Base-by-base conservation (phyloP, 2,329 filamentous ascomycete species). In the Colletotrichum sp. region DNA sequence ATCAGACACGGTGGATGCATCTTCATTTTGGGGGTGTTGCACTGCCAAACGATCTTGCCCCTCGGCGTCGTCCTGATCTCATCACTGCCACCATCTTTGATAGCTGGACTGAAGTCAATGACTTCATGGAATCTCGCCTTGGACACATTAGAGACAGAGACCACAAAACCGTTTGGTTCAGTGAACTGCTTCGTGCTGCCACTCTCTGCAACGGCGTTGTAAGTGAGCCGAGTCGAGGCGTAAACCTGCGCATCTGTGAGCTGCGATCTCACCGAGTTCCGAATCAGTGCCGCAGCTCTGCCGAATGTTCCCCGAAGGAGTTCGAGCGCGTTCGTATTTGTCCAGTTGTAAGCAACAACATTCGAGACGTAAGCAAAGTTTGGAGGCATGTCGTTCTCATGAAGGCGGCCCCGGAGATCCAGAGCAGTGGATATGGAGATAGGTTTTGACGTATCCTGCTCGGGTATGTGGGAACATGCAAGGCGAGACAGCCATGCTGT, bases 281-380 rank as follows among this genome's bases (percentile, higher is more conserved):
- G 34, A 24, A 74, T 55, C 9, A 72, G 57, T 6, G 43, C 27
- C n/a, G 33, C 72, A 12, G 67, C 67, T n/a, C 51, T 54, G 7
- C 70, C 70, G 1, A 73, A 73, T 11, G 51, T 57, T n/a, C 59
- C 67, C 2, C 61, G 54, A 9, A 74, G 34, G 15, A 68, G 63
- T 0, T 38, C 69, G 2, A 29, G 8, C 4, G 69, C 63, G 8
- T 38, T 71, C 18, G 67, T 57, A 8, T 51, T 70, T 3, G 71
- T 73, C 71, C 71, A 73, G 69, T 72, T 74, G 34, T 74, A 72
- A 4, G 68, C 72, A 8, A 74, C 63, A 9, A 74, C 29, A n/a
- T 72, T 72, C 3, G 68, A 59, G 13, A 74, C 57, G 59, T 74
- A 68, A 11, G 64, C 72, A 3, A 62, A 43, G 27, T 68, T 47